Conservation (phyloP, 192 early-diverging fungal genomes). For the Glomus cerebriforme region DNA sequence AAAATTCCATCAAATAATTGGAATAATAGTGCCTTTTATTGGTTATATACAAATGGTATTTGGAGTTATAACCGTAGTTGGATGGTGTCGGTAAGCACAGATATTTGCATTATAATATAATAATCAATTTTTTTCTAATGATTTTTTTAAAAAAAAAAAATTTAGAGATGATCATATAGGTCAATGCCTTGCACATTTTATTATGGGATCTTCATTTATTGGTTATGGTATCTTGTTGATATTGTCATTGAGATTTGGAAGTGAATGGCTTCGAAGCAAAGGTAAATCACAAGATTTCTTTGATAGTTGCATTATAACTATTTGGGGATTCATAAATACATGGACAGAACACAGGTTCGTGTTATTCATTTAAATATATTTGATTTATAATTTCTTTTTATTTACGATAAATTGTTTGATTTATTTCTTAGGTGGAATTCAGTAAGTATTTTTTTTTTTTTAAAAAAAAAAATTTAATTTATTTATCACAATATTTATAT, state of each 20-base stretch:
- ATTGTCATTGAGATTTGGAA: constrained; percentile 56
- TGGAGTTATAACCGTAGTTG: constrained; percentile 63
- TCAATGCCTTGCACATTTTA: constrained; percentile 71
- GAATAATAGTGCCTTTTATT: constrained; percentile 51
- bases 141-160: not conserved
- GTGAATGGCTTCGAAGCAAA: constrained; percentile 55
- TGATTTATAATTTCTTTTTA: not conserved
- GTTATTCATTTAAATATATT: constrained; percentile 8
- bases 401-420: not conserved
- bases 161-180: constrained; percentile 48
- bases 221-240: constrained; percentile 65
- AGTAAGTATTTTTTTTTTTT: not conserved
- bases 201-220: constrained; percentile 73
- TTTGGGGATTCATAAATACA: constrained; percentile 71
- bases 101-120: no score
- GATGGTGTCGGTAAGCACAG: constrained; percentile 52
- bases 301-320: constrained; percentile 65
- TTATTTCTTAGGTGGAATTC: not conserved
- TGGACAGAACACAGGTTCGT: constrained; percentile 70
- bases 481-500: not conserved
- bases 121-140: not conserved
- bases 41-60: constrained; percentile 67
- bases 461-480: not conserved
- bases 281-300: constrained; percentile 68
- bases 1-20: constrained; percentile 55